Evolutionary conservation across 495 filamentous ascomycete genomes (phyloP), one percentile per base, ranked within the genome.

Genomic region (Bacidia rubella): DNA sequence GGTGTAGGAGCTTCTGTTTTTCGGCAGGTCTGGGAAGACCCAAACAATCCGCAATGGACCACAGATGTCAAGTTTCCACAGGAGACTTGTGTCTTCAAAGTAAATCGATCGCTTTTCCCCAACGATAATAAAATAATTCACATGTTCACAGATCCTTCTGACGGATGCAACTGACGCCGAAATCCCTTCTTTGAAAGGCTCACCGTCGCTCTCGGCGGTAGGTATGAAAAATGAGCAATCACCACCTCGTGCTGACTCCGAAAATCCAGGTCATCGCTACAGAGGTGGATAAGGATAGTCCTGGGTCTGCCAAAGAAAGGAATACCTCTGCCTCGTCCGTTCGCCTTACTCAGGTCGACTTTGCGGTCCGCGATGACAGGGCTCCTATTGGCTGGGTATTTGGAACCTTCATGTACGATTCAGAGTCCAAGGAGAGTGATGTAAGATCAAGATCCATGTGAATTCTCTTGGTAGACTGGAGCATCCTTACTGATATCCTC

Each of bases 401-500:
- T 17, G 49, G 49, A 5, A 52, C 49, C 17, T 52, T 52, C 49
- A 52, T 52, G 38, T 52, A 52, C 40, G 35, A 52, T 52, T 24
- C 35, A 11, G 40, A 39, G 1, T 25, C 22, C 17, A 52, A 45
- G 21, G 19, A 41, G 21, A 11, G 3, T 11, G 11, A 46, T 44
- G 49, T 44, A 42, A 52, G 35, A 4, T n/a, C 4, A 3, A 47
- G 3, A 11, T 42, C 29, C 48, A 1, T 15, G 29, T 22, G 9
- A 19, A 40, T 4, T n/a, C 35, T n/a, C n/a, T n/a, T n/a, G n/a
- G n/a, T n/a, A n/a, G n/a, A n/a, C n/a, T n/a, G n/a, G n/a, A n/a
- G n/a, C n/a, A n/a, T n/a, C n/a, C n/a, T n/a, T n/a, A n/a, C n/a
- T n/a, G 26, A 41, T 19, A 21, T n/a, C n/a, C n/a, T n/a, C n/a